phyloP scores from a whole-genome alignment of 441 rosid genomes.

The Raphanus hybrid region DNA sequence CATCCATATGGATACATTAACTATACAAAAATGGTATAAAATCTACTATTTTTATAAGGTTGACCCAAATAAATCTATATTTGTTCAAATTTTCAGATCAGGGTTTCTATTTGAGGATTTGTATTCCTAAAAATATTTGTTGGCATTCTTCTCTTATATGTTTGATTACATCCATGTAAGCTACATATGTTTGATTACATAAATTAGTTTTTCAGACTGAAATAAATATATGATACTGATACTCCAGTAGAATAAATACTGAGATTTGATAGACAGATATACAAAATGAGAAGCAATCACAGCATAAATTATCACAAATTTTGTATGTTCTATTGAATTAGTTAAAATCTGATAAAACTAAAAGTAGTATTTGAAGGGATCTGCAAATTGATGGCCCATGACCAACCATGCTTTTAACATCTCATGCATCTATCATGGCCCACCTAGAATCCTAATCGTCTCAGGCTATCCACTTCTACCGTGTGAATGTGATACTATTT shows the following conservation, averaged over 20 bases:
- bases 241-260: not conserved
- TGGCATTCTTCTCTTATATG: not conserved
- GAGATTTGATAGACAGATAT: not conserved
- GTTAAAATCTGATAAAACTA: not conserved
- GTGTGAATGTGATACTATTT: not conserved
- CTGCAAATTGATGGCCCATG: not conserved
- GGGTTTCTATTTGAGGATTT: not conserved
- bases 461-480: not conserved
- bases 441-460: not conserved
- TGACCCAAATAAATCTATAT: not conserved
- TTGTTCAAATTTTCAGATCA: not conserved
- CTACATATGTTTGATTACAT: not conserved
- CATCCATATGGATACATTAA: not conserved
- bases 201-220: not conserved
- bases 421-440: slow-evolving; percentile 1
- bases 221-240: not conserved
- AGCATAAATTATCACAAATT: not conserved
- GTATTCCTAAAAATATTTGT: not conserved
- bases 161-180: not conserved
- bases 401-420: slow-evolving; percentile 2
- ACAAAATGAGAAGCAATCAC: not conserved
- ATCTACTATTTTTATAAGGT: not conserved
- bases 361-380: not conserved
- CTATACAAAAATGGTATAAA: not conserved
- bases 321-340: not conserved